phyloP scores from a whole-genome alignment of 192 early-diverging fungal genomes.

The Coemansia sp. region DNA sequence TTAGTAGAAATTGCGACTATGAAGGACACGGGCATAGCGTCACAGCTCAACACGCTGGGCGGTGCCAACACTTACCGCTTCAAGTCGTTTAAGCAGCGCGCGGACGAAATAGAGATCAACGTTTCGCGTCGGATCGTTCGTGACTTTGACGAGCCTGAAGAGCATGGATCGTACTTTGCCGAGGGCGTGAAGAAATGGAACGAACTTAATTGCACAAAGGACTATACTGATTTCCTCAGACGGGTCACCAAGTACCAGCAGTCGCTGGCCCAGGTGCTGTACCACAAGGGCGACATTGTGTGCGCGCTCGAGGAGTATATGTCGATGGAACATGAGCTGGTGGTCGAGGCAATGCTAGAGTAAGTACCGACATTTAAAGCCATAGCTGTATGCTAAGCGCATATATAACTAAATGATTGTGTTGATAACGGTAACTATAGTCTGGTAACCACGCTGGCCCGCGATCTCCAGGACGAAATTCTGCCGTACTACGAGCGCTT shows the following conservation, averaged over 20 bases:
- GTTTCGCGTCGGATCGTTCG: constrained; percentile 63
- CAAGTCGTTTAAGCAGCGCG: constrained; percentile 57
- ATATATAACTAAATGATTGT: not conserved
- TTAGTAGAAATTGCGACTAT: constrained; percentile 12
- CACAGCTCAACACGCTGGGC: constrained; percentile 48
- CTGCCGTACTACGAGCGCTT: constrained; percentile 72
- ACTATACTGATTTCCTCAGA: constrained; percentile 71
- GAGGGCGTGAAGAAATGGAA: constrained; percentile 79
- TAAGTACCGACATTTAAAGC: constrained; percentile 41
- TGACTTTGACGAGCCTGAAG: constrained; percentile 60
- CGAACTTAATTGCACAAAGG: constrained; percentile 87
- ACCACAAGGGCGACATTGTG: constrained; percentile 82
- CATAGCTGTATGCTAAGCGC: not conserved
- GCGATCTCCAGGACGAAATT: constrained; percentile 91
- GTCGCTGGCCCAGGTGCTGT: constrained; percentile 84
- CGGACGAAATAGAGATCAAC: constrained; percentile 82
- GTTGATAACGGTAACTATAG: constrained; percentile 23
- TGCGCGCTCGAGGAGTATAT: constrained; percentile 66
- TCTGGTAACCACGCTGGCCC: constrained; percentile 76
- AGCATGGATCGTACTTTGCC: constrained; percentile 78
- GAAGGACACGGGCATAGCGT: constrained; percentile 34
- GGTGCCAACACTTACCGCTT: constrained; percentile 46
- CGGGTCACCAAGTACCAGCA: constrained; percentile 65
- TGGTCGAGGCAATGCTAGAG: constrained; percentile 83
- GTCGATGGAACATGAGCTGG: constrained; percentile 60